Percentiles rank a stretch among this genome's conserved stretches.
These are phyloP conservation scores for Xylaria arbuscula DNA, from an alignment of 2,329 filamentous ascomycete genomes.

Conservation along the genomic window DNA sequence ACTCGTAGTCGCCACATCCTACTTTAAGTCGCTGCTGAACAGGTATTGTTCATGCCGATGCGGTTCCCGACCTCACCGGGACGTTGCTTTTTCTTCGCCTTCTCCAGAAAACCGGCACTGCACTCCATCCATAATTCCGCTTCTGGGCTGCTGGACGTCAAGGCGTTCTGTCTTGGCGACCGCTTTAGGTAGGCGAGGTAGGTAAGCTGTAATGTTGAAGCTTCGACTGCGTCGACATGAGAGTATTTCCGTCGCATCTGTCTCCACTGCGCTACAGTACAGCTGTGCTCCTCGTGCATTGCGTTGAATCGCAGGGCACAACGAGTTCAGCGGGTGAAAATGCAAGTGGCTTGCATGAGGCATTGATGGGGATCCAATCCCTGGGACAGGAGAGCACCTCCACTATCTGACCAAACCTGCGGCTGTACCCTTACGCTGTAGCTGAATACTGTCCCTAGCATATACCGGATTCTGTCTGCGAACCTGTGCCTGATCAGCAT, in stretches of 20 bases:
- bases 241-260: constrained; percentile 12
- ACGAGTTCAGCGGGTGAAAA: constrained; percentile 31
- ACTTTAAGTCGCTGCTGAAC: constrained; percentile 6
- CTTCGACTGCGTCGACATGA: constrained; percentile 13
- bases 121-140: not conserved
- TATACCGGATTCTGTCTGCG: constrained; percentile 6
- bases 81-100: constrained; percentile 24
- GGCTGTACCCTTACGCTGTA: constrained; percentile 7
- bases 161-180: constrained; percentile 13
- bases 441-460: constrained; percentile 2
- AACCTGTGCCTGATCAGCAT: constrained; percentile 31
- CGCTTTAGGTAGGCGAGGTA: constrained; percentile 3
- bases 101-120: constrained; percentile 10
- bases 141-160: constrained; percentile 1
- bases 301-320: constrained; percentile 18
- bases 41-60: constrained; percentile 21
- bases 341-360: constrained; percentile 36
- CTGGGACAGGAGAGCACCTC: constrained; percentile 18
- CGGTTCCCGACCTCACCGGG: constrained; percentile 29
- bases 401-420: not conserved
- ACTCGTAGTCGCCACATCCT: constrained; percentile 3
- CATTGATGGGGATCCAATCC: constrained; percentile 32
- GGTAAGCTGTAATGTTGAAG: constrained; percentile 8
- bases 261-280: constrained; percentile 10
- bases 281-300: constrained; percentile 12